These are phyloP conservation scores for Rhinocladiella similis DNA, from an alignment of 2,329 filamentous ascomycete genomes.

Conservation along the genomic window DNA sequence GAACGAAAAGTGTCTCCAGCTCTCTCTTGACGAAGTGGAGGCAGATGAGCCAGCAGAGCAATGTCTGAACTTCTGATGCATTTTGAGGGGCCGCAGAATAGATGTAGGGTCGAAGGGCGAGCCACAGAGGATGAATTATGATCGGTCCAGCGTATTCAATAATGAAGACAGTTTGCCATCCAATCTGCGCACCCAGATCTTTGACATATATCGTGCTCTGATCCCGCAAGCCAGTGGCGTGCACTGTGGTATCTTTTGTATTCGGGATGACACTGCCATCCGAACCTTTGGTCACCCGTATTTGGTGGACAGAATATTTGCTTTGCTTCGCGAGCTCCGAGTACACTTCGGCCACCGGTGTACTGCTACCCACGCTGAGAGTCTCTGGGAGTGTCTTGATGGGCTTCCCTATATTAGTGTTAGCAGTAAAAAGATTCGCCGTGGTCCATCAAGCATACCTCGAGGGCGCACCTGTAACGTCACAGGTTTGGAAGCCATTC, in stretches of 20 bases:
- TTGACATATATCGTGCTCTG: constrained; percentile 76
- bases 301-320: constrained; percentile 57
- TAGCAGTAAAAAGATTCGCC: constrained; percentile 5
- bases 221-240: constrained; percentile 58
- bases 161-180: constrained; percentile 90
- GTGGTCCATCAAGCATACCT: constrained; percentile 34
- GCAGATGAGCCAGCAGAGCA: constrained; percentile 72
- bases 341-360: constrained; percentile 58
- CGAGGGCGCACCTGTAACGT: constrained; percentile 43
- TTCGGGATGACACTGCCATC: constrained; percentile 62
- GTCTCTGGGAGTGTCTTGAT: constrained; percentile 61
- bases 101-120: constrained; percentile 69
- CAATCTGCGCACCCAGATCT: constrained; percentile 86
- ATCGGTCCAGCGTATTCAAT: constrained; percentile 94
- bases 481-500: constrained; percentile 40
- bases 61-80: constrained; percentile 67
- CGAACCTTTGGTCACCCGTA: constrained; percentile 65
- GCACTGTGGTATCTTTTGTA: constrained; percentile 51
- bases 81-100: constrained; percentile 57
- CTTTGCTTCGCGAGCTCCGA: constrained; percentile 55
- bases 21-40: constrained; percentile 94
- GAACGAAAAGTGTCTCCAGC: constrained; percentile 88
- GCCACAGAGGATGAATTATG: constrained; percentile 77
- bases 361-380: constrained; percentile 52
- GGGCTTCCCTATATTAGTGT: constrained; percentile 54